Conservation (phyloP, 305 asterid genomes). For the Caryopteris hybrid region DNA sequence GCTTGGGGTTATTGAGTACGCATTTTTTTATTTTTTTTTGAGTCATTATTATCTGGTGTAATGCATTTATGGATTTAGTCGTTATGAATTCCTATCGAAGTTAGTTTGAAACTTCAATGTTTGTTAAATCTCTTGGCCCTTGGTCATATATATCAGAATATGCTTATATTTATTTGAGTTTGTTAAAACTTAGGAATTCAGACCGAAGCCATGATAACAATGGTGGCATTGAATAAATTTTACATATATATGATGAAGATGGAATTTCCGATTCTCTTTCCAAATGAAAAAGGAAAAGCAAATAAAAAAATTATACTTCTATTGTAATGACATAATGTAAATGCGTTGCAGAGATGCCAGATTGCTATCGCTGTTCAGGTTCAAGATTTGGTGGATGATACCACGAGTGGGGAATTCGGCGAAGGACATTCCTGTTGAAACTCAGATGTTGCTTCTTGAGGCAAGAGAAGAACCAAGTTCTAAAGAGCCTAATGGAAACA, state of each 20-base stretch:
- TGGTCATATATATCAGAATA: background rate
- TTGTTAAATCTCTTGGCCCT: background rate
- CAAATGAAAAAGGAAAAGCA: background rate
- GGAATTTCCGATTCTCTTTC: background rate
- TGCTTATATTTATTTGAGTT: background rate
- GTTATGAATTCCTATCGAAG: background rate
- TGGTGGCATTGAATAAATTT: background rate
- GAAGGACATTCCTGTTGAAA: slow-evolving; percentile 48
- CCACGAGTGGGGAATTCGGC: slow-evolving; percentile 54
- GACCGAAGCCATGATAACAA: background rate
- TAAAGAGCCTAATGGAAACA: slow-evolving; percentile 18
- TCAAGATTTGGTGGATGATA: slow-evolving; percentile 60
- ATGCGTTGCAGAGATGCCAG: slow-evolving; percentile 40
- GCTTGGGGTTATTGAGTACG: slow-evolving; percentile 47
- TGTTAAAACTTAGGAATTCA: background rate
- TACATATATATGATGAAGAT: background rate
- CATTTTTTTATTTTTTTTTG: background rate
- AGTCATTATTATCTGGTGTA: no score
- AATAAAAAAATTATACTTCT: no score
- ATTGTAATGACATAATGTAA: background rate
- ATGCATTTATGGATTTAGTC: background rate
- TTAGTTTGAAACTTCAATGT: no score
- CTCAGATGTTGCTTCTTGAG: slow-evolving; percentile 52
- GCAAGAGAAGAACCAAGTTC: slow-evolving; percentile 21
- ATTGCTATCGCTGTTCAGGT: slow-evolving; percentile 46